These are phyloP conservation scores for Ananas comosus DNA, from an alignment of 176 grass and related monocot genomes.

Conservation along the genomic window DNA sequence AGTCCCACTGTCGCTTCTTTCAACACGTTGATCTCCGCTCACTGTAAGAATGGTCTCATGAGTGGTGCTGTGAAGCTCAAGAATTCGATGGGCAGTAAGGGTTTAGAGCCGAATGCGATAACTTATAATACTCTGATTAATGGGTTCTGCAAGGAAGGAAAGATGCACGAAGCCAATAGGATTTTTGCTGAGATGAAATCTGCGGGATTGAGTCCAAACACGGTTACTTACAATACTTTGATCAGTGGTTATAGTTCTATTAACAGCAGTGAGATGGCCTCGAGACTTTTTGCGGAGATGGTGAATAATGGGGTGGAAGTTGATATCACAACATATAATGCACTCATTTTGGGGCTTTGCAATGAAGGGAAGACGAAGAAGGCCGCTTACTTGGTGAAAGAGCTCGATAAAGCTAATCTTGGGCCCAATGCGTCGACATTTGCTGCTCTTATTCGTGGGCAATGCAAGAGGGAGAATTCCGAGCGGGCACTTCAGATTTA, in stretches of 20 bases:
- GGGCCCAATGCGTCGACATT: conserved; percentile 61
- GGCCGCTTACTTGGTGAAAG: conserved; percentile 33
- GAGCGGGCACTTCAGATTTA: conserved; percentile 64
- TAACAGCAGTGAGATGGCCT: conserved; percentile 32
- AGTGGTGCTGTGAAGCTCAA: conserved; percentile 33
- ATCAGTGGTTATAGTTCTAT: conserved; percentile 48
- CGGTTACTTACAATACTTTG: conserved; percentile 60
- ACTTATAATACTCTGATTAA: conserved; percentile 67
- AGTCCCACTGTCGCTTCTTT: conserved; percentile 38
- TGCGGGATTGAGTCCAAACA: conserved; percentile 31
- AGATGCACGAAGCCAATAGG: conserved; percentile 39
- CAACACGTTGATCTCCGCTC: conserved; percentile 56
- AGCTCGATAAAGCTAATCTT: conserved; percentile 46
- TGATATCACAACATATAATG: conserved; percentile 67
- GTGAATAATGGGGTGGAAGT: conserved; percentile 32
- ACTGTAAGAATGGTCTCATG: conserved; percentile 39
- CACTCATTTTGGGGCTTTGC: conserved; percentile 62
- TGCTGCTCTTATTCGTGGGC: conserved; percentile 49
- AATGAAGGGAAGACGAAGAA: conserved; percentile 68
- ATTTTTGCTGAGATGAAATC: conserved; percentile 47
- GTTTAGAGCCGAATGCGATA: conserved; percentile 27
- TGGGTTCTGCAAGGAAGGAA: conserved; percentile 57
- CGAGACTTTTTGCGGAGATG: conserved; percentile 63
- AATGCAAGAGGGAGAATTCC: conserved; percentile 68
- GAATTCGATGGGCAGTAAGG: conserved; percentile 48